A percentile compares a stretch with the other conserved stretches of the same genome.
These are phyloP conservation scores for Dipodascopsis uninucleata DNA, from an alignment of 805 yeast species.

Conservation along the genomic window DNA sequence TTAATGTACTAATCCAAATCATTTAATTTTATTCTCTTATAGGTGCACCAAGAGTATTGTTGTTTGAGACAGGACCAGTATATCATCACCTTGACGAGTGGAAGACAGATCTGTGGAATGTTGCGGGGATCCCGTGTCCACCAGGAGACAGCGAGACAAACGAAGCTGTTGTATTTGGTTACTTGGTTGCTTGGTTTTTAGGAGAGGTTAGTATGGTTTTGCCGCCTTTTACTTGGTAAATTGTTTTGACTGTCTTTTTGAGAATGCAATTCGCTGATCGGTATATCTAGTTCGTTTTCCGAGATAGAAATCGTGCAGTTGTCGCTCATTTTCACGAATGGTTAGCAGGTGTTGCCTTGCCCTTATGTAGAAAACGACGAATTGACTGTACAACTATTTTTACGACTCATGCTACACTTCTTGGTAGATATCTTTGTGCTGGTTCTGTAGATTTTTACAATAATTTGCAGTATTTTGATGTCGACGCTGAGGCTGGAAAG, in stretches of 20 bases:
- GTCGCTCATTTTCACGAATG: constrained; percentile 96
- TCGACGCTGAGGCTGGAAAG: constrained; percentile 96
- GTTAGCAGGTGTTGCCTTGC: constrained; percentile 95
- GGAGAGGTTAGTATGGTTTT: constrained; percentile 52
- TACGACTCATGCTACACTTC: constrained; percentile 94
- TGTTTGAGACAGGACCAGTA: constrained; percentile 83
- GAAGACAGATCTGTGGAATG: constrained; percentile 89
- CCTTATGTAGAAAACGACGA: constrained; percentile 84
- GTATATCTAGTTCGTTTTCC: constrained; percentile 55
- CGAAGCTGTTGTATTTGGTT: constrained; percentile 89
- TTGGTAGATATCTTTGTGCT: constrained; percentile 94
- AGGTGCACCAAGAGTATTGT: constrained; percentile 90
- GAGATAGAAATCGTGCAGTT: constrained; percentile 82
- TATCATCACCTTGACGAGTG: constrained; percentile 71
- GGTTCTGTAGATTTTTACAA: constrained; percentile 95
- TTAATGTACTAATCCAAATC: too few species aligned
- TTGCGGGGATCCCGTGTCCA: constrained; percentile 92
- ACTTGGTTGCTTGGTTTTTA: constrained; percentile 92
- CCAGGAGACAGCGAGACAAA: constrained; percentile 82
- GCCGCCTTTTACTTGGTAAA: constrained; percentile 19
- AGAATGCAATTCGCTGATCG: neutral
- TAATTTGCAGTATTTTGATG: constrained; percentile 82
- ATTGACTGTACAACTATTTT: constrained; percentile 92
- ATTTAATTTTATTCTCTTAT: neutral
- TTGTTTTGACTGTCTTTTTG: too few species aligned